Evolutionary conservation across 108 stramenopile species (phyloP), one percentile per base, ranked within the genome.

Genomic region (Cyclotella distinguenda): DNA sequence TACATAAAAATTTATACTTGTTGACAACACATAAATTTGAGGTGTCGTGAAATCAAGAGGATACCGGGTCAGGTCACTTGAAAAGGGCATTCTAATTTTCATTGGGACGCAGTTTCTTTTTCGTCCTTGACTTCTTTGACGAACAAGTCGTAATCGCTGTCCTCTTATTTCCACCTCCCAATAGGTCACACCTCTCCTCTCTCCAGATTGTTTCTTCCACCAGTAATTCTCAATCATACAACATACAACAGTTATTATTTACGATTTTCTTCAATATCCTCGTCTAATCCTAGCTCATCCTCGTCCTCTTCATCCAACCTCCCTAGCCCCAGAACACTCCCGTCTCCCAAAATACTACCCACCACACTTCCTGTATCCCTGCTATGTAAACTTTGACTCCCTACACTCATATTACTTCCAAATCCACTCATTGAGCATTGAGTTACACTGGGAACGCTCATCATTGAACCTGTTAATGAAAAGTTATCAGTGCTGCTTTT

Each of bases 241-340:
- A 0, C 26, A 51, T 5, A 22, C 6, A 53, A 10, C 27, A 8
- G 1, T 28, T 12, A 16, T 40, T 39, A 39, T 32, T 58, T 52
- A 5, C n/a, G n/a, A n/a, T n/a, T n/a, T 35, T 58, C 23, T 30
- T 42, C 66, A 15, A 22, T 21, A 43, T 58, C 63, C 23, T 35
- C 49, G 13, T 42, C 68, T 26, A 69, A 60, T 36, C 75, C 78
- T 36, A 70, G 74, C 23, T 79, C 73, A 22, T 53, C 79, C 45
- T 64, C 70, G 25, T 78, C 79, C 50, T 80, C 79, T 70, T 76
- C 66, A 10, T 69, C 65, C 16, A 60, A 74, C 63, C 75, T 60
- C 30, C 73, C 43, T 13, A 70, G 46, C 47, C 62, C 64, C 53
- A 62, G 50, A 38, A 51, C 79, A 0, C 69, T 66, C 19, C 66